Evolutionary conservation across 1,139 yeast species (phyloP), one percentile per base, ranked within the genome.

Genomic region (Hemisphaericaspora lyxosophila): DNA sequence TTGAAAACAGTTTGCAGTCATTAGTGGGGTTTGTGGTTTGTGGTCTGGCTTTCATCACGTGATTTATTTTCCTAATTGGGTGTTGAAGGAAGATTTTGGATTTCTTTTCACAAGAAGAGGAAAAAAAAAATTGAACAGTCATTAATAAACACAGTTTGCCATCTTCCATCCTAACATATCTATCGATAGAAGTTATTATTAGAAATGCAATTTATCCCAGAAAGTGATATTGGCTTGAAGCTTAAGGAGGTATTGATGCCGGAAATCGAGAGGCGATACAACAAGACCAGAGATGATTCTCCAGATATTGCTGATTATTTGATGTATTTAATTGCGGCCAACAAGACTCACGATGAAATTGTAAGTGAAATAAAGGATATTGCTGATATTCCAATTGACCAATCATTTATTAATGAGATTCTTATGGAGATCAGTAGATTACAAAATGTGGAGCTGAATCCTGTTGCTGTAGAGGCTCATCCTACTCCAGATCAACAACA

Each of bases 291-390:
- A 6, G 95, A 85, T 44, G 95, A 87, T 55, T 80, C 87, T 23
- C 78, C 70, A 33, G 88, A 84, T 55, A 84, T 85, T 29, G 87
- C 96, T 12, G 95, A 88, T 55, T 88, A 80, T 55, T 80, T 88
- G 43, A 75, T 82, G 16, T 75, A 85, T 41, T 70, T 87, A 64
- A 80, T 87, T 42, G 80, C 84, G 19, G 85, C 85, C 51, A 80
- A 82, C 49, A 82, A 85, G 54, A 64, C 80, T 5, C 75, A 82
- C 8, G 71, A 68, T 7, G 87, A 84, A 45, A 83, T 87, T 32
- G 72, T 78, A 5, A 59, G 62, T 7, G 96, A 88, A 55, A 73
- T 88, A 29, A 65, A 75, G 27, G 78, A 80, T 31, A 64, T 86
- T 38, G 79, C 85, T 44, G 88, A 85, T 36, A 75, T 81, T 30